A percentile compares a stretch with the other conserved stretches of the same genome.
phyloP scores from a whole-genome alignment of 805 yeast genomes.

The Wickerhamomyces subpelliculosus region DNA sequence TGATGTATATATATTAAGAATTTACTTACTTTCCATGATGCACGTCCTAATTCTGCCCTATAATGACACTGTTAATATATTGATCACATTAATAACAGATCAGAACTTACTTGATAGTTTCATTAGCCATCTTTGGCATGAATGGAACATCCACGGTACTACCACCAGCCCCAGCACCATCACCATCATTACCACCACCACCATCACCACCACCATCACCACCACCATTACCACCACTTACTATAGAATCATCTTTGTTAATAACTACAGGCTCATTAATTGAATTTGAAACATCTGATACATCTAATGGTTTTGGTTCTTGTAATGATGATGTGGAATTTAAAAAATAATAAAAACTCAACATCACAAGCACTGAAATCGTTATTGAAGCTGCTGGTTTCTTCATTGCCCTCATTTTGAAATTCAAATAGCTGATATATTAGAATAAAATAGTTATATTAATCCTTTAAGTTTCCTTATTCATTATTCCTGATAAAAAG shows the following conservation, averaged over 20 bases:
- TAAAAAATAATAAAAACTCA: constrained; percentile 12
- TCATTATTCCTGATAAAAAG: too few relatives aligned
- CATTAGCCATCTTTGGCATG: constrained; percentile 94
- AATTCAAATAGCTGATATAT: too few relatives aligned
- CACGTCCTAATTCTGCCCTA: constrained; percentile 83
- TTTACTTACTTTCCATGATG: constrained; percentile 61
- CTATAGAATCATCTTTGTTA: constrained; percentile 8
- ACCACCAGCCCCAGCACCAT: too few relatives aligned
- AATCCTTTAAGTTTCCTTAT: too few relatives aligned
- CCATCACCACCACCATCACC: too few relatives aligned
- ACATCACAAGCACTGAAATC: constrained; percentile 7
- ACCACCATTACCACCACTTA: too few relatives aligned
- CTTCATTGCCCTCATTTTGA: constrained; percentile 2
- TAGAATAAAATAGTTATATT: too few relatives aligned
- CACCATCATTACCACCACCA: too few relatives aligned
- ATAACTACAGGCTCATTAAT: background rate
- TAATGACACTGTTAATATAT: too few relatives aligned
- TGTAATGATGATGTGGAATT: constrained; percentile 10
- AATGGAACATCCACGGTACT: constrained; percentile 11
- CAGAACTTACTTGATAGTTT: constrained; percentile 62
- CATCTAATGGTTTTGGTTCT: constrained; percentile 21
- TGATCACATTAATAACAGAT: too few relatives aligned
- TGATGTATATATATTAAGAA: too few relatives aligned
- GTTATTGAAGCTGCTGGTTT: constrained; percentile 5
- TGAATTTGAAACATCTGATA: constrained; percentile 20